Evolutionary conservation across 495 filamentous ascomycete species (phyloP).

Genomic region (Oidiodendron maius): DNA sequence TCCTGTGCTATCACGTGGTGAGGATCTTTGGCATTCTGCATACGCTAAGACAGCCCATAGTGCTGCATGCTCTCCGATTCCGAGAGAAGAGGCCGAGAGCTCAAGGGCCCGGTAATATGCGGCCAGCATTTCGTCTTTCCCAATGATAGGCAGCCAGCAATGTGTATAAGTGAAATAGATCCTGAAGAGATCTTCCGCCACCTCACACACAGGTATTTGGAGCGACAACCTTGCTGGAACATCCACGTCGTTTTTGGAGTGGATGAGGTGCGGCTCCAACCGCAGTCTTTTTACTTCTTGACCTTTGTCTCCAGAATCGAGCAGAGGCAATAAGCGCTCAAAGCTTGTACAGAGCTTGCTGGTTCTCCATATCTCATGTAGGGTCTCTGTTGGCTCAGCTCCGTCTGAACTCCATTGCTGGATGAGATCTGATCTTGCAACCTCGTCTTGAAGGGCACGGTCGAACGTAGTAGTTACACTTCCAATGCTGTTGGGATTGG

Average conservation of each 20-base stretch:
- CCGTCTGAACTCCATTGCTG: background rate
- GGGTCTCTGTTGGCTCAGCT: too few relatives aligned
- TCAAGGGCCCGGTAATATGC: background rate
- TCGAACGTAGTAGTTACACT: background rate
- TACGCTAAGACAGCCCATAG: too few relatives aligned
- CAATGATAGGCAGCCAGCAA: background rate
- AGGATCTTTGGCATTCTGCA: too few relatives aligned
- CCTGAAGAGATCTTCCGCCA: too few relatives aligned
- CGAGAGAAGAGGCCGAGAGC: background rate
- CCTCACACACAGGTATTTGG: too few relatives aligned
- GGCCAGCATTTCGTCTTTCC: background rate
- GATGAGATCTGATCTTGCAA: background rate
- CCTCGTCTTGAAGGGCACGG: background rate
- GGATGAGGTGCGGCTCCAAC: conserved; percentile 1
- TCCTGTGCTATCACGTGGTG: too few relatives aligned
- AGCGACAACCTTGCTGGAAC: background rate
- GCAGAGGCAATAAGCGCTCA: background rate
- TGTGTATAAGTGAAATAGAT: too few relatives aligned
- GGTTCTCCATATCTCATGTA: conserved; percentile 1
- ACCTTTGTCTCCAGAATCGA: background rate
- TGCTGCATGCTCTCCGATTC: too few relatives aligned
- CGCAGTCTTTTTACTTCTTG: background rate
- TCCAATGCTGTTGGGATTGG: background rate
- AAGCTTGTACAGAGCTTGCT: background rate
- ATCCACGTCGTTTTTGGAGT: background rate